Conservation (phyloP, 192 early-diverging fungal genomes). For the Mortierella alpina region DNA sequence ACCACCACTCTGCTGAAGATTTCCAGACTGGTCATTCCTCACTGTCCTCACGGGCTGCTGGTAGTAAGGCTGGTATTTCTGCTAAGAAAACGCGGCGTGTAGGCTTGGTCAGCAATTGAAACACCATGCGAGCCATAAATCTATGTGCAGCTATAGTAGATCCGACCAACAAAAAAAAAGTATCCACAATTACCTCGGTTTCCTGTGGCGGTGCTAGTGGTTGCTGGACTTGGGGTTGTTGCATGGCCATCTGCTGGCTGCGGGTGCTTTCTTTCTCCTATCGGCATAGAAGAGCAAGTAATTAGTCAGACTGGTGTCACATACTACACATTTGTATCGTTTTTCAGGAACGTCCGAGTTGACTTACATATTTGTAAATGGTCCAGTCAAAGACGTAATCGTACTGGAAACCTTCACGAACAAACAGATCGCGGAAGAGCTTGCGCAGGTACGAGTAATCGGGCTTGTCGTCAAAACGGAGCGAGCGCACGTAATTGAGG, state of each 20-base stretch:
- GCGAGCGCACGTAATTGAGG: slow-evolving; percentile 85
- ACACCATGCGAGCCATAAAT: too few species aligned
- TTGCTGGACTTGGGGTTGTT: slow-evolving; percentile 14
- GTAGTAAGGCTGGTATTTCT: slow-evolving; percentile 20
- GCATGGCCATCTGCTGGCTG: slow-evolving; percentile 37
- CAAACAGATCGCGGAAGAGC: slow-evolving; percentile 87
- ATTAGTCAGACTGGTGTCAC: neutral
- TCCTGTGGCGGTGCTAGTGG: slow-evolving; percentile 21
- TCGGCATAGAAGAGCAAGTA: neutral
- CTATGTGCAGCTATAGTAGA: too few species aligned
- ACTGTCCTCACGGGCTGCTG: slow-evolving; percentile 14
- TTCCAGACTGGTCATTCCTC: slow-evolving; percentile 8
- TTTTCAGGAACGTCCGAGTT: neutral
- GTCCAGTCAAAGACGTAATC: slow-evolving; percentile 96
- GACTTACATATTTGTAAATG: slow-evolving; percentile 71
- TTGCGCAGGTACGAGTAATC: slow-evolving; percentile 91
- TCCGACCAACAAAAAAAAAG: neutral
- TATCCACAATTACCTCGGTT: neutral
- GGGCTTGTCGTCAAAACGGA: slow-evolving; percentile 93
- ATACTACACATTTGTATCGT: neutral
- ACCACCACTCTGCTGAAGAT: neutral
- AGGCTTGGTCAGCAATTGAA: neutral
- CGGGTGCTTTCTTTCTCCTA: slow-evolving; percentile 52
- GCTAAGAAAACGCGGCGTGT: neutral
- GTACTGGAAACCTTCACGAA: slow-evolving; percentile 84